Percentiles rank a stretch among this genome's conserved stretches.
phyloP scores from a whole-genome alignment of 2,329 filamentous ascomycete genomes.

The Lachnellula suecica region DNA sequence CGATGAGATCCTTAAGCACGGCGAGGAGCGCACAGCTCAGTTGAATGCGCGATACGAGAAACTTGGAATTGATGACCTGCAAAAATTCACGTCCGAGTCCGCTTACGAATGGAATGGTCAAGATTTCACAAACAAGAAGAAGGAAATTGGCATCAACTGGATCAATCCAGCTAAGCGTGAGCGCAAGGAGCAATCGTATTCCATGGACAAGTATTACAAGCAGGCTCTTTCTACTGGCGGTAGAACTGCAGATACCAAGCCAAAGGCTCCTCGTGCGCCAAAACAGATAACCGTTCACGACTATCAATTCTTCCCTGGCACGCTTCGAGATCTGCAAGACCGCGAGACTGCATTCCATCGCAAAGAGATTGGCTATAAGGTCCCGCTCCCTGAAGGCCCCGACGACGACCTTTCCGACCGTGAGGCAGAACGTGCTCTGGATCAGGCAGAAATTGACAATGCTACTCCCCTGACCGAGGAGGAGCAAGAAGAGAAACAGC shows the following conservation, averaged over 20 bases:
- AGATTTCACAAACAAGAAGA: constrained; percentile 88
- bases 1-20: constrained; percentile 80
- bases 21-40: constrained; percentile 84
- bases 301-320: constrained; percentile 92
- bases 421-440: constrained; percentile 81
- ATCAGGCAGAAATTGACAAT: constrained; percentile 91
- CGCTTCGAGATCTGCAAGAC: constrained; percentile 86
- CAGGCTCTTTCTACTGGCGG: constrained; percentile 81
- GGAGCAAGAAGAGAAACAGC: constrained; percentile 83
- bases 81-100: constrained; percentile 96
- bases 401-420: constrained; percentile 85
- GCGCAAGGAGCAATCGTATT: constrained; percentile 96
- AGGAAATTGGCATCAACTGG: constrained; percentile 91
- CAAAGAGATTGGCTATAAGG: constrained; percentile 95
- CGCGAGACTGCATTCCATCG: constrained; percentile 94
- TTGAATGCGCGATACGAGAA: constrained; percentile 95
- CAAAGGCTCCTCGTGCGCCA: constrained; percentile 91
- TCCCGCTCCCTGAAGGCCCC: constrained; percentile 81
- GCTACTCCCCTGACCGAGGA: constrained; percentile 85
- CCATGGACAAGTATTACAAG: constrained; percentile 98
- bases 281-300: constrained; percentile 92
- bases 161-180: constrained; percentile 98
- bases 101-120: constrained; percentile 99
- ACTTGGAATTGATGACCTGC: constrained; percentile 91
- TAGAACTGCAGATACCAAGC: constrained; percentile 79